Conservation (phyloP, 2,329 filamentous ascomycete species). For the Aspergillus arachidicola region DNA sequence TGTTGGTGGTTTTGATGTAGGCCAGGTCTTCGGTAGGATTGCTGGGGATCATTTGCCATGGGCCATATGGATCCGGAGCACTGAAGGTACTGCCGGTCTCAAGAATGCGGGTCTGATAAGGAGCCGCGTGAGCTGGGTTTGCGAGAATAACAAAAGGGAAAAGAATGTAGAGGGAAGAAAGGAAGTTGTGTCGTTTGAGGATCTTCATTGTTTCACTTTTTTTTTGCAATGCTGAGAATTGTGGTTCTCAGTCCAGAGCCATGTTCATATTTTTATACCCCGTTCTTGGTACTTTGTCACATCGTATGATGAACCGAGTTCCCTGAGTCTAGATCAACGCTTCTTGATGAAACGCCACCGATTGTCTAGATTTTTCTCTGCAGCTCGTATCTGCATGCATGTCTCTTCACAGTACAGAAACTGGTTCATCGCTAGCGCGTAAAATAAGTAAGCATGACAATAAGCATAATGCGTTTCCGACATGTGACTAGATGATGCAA, state of each 20-base stretch:
- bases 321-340: neutral
- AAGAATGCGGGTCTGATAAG: slow-evolving; percentile 14
- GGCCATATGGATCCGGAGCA: slow-evolving; percentile 12
- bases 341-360: neutral
- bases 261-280: neutral
- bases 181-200: neutral
- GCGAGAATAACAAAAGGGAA: neutral
- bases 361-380: neutral
- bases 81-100: slow-evolving; percentile 52
- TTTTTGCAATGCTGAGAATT: neutral
- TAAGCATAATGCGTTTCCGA: neutral
- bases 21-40: slow-evolving; percentile 11
- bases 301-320: neutral
- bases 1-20: slow-evolving; percentile 18
- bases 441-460: slow-evolving; percentile 2
- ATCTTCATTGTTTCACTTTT: neutral
- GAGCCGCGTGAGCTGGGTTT: neutral
- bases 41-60: slow-evolving; percentile 17
- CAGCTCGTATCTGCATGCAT: slow-evolving; percentile 7
- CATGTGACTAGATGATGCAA: neutral
- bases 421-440: neutral
- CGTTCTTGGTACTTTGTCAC: neutral
- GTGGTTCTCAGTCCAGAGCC: neutral
- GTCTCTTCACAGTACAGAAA: slow-evolving; percentile 2
- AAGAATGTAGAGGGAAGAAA: neutral